Percentiles rank a stretch among this genome's conserved stretches.
Evolutionary conservation across 805 yeast species (phyloP).

Genomic region (Suhomyces sp.): DNA sequence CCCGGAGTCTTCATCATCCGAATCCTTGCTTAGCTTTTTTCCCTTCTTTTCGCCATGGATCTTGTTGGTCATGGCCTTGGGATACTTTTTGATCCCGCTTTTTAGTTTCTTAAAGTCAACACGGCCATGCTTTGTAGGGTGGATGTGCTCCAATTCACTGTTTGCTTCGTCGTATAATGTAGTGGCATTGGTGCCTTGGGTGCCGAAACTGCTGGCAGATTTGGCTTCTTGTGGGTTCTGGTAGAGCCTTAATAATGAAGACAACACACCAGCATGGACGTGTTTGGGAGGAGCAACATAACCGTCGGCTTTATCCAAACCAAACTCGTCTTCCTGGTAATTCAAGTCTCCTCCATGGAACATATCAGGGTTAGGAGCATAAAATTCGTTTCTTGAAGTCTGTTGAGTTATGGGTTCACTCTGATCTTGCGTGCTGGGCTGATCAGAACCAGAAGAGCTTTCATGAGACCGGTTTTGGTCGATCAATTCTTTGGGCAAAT

Average conservation of each 20-base stretch:
- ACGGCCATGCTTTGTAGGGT: not conserved
- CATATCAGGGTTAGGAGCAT: conserved; percentile 46
- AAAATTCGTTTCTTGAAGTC: conserved; percentile 15
- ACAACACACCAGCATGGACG: conserved; percentile 83
- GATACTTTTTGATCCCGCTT: conserved; percentile 23
- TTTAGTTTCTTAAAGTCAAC: conserved; percentile 27
- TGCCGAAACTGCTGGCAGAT: conserved; percentile 24
- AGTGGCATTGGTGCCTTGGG: conserved; percentile 16
- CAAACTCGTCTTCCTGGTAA: conserved; percentile 28
- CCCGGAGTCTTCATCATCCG: conserved; percentile 12
- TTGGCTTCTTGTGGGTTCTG: conserved; percentile 41
- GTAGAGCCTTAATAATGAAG: conserved; percentile 71
- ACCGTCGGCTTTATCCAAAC: conserved; percentile 30
- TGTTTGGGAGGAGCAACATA: conserved; percentile 44
- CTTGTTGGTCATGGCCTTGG: conserved; percentile 10
- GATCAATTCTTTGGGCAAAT: conserved; percentile 28
- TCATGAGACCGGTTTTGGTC: not conserved
- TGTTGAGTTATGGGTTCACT: conserved; percentile 1
- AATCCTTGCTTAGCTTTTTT: conserved; percentile 6
- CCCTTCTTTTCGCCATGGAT: conserved; percentile 5
- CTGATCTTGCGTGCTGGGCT: not conserved
- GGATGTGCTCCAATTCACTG: conserved; percentile 2
- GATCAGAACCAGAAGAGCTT: not conserved
- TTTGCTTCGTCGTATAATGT: conserved; percentile 22
- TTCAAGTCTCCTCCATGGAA: conserved; percentile 25